Conservation (phyloP, 768 basidiomycete genomes). For the Russula foetens region DNA sequence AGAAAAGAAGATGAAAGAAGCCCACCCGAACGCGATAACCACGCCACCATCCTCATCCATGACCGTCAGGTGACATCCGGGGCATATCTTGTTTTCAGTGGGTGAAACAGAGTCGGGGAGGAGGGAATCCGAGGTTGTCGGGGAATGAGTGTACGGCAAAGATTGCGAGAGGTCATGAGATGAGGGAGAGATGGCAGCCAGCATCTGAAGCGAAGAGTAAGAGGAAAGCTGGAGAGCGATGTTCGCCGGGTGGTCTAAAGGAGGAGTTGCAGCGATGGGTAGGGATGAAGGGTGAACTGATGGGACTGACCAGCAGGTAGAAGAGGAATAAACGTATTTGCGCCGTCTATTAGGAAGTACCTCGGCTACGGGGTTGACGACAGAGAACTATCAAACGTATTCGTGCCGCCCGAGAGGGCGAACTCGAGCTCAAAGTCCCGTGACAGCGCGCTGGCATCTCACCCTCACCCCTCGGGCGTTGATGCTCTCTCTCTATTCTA, state of each 20-base stretch:
- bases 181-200: conserved; percentile 11
- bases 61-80: conserved; percentile 75
- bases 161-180: conserved; percentile 9
- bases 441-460: conserved; percentile 4
- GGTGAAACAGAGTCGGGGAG: conserved; percentile 18
- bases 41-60: conserved; percentile 77
- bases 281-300: not conserved
- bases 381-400: not conserved
- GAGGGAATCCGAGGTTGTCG: not conserved
- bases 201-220: not conserved
- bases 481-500: too few relatives aligned
- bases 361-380: not conserved
- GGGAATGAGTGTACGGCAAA: conserved; percentile 9
- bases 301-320: not conserved
- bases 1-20: not conserved
- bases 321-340: not conserved
- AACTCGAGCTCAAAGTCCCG: not conserved
- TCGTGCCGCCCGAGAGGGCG: not conserved
- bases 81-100: conserved; percentile 58
- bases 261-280: not conserved
- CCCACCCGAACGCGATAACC: conserved; percentile 91
- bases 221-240: not conserved
- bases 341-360: not conserved
- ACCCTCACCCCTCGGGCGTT: not conserved
- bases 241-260: not conserved